phyloP scores from a whole-genome alignment of 805 yeast genomes.

The Nakazawaea populi region DNA sequence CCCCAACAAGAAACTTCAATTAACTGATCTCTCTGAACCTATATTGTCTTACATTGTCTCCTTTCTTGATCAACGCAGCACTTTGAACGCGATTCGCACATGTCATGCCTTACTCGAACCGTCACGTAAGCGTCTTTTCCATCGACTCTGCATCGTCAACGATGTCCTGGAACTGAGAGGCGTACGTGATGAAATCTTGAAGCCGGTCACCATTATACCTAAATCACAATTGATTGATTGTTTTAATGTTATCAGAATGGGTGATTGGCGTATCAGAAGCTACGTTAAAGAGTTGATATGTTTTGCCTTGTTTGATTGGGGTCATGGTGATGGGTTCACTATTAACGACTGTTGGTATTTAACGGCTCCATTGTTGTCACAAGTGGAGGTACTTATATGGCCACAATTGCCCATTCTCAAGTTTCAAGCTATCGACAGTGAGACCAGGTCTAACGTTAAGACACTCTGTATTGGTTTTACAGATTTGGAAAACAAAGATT shows the following conservation, averaged over 20 bases:
- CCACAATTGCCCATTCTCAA: slow-evolving; percentile 11
- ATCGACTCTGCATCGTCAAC: slow-evolving; percentile 5
- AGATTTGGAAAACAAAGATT: neutral
- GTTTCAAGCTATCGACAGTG: slow-evolving; percentile 1
- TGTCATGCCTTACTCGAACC: neutral
- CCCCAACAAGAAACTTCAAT: neutral
- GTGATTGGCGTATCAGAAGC: slow-evolving; percentile 1
- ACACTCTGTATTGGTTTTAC: slow-evolving; percentile 6
- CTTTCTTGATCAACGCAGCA: neutral
- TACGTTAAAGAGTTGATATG: slow-evolving; percentile 10
- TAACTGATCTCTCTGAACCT: neutral
- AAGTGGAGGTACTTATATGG: slow-evolving; percentile 9
- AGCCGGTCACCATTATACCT: slow-evolving; percentile 1
- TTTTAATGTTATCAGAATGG: slow-evolving; percentile 10
- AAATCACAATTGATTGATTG: slow-evolving; percentile 1
- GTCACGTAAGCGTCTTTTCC: slow-evolving; percentile 1
- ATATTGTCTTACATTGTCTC: neutral
- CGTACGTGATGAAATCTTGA: neutral
- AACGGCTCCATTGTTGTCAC: slow-evolving; percentile 1
- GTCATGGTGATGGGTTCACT: neutral
- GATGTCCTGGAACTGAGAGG: neutral
- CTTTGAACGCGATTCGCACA: neutral
- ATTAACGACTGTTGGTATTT: slow-evolving; percentile 12
- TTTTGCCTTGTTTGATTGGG: slow-evolving; percentile 10
- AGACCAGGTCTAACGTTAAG: slow-evolving; percentile 2